These are phyloP conservation scores for Sindora glabra DNA, from an alignment of 306 rosid species.

Conservation along the genomic window DNA sequence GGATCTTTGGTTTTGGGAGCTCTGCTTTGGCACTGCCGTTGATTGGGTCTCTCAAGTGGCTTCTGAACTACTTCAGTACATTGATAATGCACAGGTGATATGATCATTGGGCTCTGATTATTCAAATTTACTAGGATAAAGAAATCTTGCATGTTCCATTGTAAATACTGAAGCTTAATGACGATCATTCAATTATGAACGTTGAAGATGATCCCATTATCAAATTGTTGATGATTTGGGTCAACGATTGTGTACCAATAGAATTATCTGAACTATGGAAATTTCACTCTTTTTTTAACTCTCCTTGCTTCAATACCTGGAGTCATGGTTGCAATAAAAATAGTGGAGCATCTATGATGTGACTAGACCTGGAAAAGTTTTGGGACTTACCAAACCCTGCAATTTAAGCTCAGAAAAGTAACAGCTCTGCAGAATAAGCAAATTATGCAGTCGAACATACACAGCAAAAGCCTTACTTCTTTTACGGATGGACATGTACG, in stretches of 20 bases:
- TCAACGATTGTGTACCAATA: neutral
- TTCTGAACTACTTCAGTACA: constrained; percentile 31
- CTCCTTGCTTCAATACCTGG: no score
- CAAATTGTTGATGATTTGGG: neutral
- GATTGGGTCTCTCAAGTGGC: constrained; percentile 50
- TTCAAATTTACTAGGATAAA: constrained; percentile 8
- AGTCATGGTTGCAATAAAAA: no score
- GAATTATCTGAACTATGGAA: neutral
- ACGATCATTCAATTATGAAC: neutral
- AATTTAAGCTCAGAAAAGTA: no score
- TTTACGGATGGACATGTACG: no score
- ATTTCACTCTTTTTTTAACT: no score
- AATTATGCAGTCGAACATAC: no score
- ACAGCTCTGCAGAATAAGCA: no score
- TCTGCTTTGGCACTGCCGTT: constrained; percentile 65
- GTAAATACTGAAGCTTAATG: constrained; percentile 27
- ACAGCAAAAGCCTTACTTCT: no score
- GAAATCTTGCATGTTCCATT: constrained; percentile 7
- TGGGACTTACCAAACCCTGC: no score
- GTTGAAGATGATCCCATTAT: neutral
- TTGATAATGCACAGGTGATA: constrained; percentile 43
- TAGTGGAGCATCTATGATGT: no score
- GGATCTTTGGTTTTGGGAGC: constrained; percentile 97
- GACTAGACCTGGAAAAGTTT: no score
- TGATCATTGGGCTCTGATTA: constrained; percentile 19